These are phyloP conservation scores for Podila verticillata DNA, from an alignment of 192 early-diverging fungal genomes.

Conservation along the genomic window DNA sequence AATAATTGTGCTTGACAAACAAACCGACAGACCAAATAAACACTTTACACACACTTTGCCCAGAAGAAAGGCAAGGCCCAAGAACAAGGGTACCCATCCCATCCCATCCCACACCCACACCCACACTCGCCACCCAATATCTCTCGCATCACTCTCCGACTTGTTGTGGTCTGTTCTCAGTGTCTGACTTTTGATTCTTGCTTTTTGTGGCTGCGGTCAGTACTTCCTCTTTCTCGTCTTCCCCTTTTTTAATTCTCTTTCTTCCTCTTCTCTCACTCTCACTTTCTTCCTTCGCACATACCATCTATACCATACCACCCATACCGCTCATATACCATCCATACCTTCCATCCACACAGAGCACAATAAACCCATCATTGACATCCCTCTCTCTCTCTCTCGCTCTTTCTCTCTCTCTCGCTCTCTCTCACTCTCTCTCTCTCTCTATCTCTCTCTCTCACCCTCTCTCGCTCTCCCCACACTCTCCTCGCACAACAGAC, in stretches of 20 bases:
- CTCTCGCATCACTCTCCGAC: background rate
- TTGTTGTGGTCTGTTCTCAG: too few relatives aligned
- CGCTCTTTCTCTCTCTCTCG: background rate
- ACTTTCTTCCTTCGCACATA: background rate
- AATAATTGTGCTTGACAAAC: too few relatives aligned
- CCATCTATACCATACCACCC: too few relatives aligned
- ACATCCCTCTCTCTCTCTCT: background rate
- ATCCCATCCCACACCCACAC: background rate
- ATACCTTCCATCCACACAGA: too few relatives aligned
- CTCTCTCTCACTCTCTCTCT: background rate
- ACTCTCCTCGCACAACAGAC: background rate
- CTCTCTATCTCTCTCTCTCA: background rate
- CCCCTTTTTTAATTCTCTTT: background rate
- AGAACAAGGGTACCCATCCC: background rate
- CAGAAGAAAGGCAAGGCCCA: background rate
- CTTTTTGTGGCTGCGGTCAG: background rate
- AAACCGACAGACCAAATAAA: too few relatives aligned
- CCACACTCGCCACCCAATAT: background rate
- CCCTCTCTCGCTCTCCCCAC: background rate
- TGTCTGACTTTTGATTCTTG: background rate
- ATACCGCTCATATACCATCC: background rate
- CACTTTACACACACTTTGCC: too few relatives aligned
- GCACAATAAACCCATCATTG: background rate
- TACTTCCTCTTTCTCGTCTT: background rate
- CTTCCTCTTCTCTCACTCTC: background rate